Conservation (phyloP, 768 basidiomycete species). For the Clavaria fumosa region DNA sequence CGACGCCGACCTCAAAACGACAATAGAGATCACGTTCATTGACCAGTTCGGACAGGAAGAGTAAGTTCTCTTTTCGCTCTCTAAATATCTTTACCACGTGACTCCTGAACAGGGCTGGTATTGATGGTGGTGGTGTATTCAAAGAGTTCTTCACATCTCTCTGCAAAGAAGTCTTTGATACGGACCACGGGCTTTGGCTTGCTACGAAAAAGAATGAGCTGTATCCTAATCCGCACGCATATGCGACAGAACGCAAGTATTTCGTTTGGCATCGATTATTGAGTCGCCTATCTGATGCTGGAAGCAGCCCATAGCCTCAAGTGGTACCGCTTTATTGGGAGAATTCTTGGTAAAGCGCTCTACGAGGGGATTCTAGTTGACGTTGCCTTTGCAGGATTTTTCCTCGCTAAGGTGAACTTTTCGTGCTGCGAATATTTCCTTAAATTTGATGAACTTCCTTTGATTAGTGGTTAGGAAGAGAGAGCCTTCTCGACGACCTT, state of each 20-base stretch:
- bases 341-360: constrained; percentile 89
- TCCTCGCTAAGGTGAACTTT: constrained; percentile 60
- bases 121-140: constrained; percentile 94
- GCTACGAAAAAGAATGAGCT: constrained; percentile 83
- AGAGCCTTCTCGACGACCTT: constrained; percentile 87
- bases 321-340: constrained; percentile 90
- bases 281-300: neutral
- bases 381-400: constrained; percentile 91
- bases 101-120: constrained; percentile 48
- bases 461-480: constrained; percentile 73
- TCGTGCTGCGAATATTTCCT: neutral
- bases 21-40: constrained; percentile 80
- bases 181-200: constrained; percentile 88
- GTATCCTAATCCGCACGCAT: constrained; percentile 87
- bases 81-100: constrained; percentile 1
- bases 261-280: neutral
- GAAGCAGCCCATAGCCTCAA: constrained; percentile 59
- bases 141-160: constrained; percentile 95
- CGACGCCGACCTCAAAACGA: constrained; percentile 66
- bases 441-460: neutral
- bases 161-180: constrained; percentile 89
- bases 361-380: constrained; percentile 94
- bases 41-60: constrained; percentile 80
- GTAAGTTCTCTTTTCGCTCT: constrained; percentile 27
- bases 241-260: constrained; percentile 70